phyloP scores from a whole-genome alignment of 1,284 basidiomycete species.

The Flammula alnicola region DNA sequence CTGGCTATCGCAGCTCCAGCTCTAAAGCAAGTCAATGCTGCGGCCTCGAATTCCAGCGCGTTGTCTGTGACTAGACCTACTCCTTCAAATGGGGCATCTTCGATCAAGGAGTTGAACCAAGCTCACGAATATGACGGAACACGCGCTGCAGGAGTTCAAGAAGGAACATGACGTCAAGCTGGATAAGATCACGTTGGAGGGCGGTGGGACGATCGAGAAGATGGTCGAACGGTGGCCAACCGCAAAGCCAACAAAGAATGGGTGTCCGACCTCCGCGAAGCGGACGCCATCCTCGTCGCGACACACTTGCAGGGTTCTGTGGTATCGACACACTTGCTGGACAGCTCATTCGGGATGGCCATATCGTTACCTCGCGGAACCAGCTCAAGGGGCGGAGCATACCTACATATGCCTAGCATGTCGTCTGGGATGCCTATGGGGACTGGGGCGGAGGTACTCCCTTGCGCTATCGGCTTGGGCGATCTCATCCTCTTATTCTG shows the following conservation, averaged over 20 bases:
- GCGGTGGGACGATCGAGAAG: slow-evolving; percentile 87
- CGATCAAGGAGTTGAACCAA: slow-evolving; percentile 51
- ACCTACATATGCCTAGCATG: too few species aligned
- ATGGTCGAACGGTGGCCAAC: slow-evolving; percentile 84
- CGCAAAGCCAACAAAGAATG: slow-evolving; percentile 79
- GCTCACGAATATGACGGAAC: slow-evolving; percentile 86
- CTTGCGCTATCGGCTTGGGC: slow-evolving; percentile 34
- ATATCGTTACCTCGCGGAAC: slow-evolving; percentile 49
- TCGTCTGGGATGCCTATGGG: slow-evolving; percentile 1
- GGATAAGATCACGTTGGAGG: slow-evolving; percentile 86
- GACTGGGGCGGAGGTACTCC: slow-evolving; percentile 37
- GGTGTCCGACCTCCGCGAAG: slow-evolving; percentile 84
- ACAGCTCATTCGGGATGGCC: slow-evolving; percentile 78
- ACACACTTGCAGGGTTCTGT: slow-evolving; percentile 96
- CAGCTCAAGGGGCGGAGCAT: too few species aligned
- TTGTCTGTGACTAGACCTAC: too few species aligned
- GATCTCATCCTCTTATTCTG: too few species aligned
- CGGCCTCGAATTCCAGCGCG: too few species aligned
- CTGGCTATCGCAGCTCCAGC: too few species aligned
- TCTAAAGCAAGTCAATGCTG: too few species aligned
- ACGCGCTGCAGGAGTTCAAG: slow-evolving; percentile 77
- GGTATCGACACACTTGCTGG: slow-evolving; percentile 92
- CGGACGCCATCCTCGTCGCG: slow-evolving; percentile 92
- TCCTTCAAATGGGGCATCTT: too few species aligned
- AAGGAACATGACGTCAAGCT: slow-evolving; percentile 59